A percentile compares a stretch with the other conserved stretches of the same genome.
Conservation (phyloP, 1,139 yeast genomes). For the Geotrichum macrosporum region DNA sequence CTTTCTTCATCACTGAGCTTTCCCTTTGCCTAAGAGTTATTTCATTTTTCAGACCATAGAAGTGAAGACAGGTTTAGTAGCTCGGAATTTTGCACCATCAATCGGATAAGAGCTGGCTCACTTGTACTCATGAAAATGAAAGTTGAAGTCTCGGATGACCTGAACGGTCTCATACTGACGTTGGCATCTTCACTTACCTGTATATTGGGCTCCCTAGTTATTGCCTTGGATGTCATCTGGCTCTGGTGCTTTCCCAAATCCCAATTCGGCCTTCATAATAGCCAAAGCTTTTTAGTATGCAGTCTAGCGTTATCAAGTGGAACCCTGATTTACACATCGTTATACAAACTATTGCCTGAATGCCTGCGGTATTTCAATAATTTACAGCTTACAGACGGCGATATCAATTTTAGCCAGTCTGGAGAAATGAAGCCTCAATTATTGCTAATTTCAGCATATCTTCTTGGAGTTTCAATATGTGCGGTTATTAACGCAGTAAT, state of each 20-base stretch:
- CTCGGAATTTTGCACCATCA: too few relatives aligned
- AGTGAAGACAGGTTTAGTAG: too few relatives aligned
- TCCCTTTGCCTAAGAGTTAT: too few relatives aligned
- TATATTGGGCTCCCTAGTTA: slow-evolving; percentile 53
- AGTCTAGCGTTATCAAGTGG: slow-evolving; percentile 75
- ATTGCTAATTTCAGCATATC: slow-evolving; percentile 48
- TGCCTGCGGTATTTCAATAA: slow-evolving; percentile 43
- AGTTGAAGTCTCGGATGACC: slow-evolving; percentile 23
- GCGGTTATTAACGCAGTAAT: slow-evolving; percentile 56
- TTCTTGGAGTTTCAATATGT: slow-evolving; percentile 60
- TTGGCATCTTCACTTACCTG: slow-evolving; percentile 55
- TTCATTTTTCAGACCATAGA: too few relatives aligned
- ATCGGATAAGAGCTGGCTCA: too few relatives aligned
- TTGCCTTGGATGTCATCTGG: slow-evolving; percentile 50
- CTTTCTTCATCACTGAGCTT: too few relatives aligned
- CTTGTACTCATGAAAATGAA: neutral
- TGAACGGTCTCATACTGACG: slow-evolving; percentile 57
- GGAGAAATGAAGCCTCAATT: slow-evolving; percentile 38
- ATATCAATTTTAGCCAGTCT: slow-evolving; percentile 26
- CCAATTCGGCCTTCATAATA: slow-evolving; percentile 52
- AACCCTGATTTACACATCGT: slow-evolving; percentile 58
- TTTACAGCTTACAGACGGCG: slow-evolving; percentile 25
- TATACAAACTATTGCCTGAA: slow-evolving; percentile 70
- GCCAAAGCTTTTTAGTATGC: slow-evolving; percentile 57
- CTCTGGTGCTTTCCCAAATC: slow-evolving; percentile 37